A percentile compares a stretch with the other conserved stretches of the same genome.
Evolutionary conservation across 176 grass and related monocot genomes (phyloP).

Genomic region (Oropetium thomaeum): DNA sequence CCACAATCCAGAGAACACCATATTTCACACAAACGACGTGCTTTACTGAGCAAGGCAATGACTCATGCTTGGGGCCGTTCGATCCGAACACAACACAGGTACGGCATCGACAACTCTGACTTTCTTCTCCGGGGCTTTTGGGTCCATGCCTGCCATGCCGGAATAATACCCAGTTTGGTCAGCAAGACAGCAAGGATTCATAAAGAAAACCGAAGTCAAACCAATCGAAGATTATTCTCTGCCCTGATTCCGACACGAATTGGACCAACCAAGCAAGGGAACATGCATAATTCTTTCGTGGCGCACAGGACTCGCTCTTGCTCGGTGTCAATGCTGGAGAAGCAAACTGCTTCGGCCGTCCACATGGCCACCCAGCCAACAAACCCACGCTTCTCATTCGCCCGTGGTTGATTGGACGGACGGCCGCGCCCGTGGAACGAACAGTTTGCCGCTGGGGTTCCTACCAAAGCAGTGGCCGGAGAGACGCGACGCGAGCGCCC

Average conservation of each 20-base stretch:
- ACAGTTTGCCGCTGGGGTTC: not conserved
- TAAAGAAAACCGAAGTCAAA: not conserved
- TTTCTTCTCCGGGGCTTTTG: not conserved
- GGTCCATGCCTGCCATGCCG: not conserved
- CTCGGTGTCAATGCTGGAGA: not conserved
- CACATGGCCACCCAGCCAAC: constrained; percentile 2
- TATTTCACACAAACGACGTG: not conserved
- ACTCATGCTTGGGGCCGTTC: not conserved
- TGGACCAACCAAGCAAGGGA: not conserved
- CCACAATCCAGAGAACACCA: not conserved
- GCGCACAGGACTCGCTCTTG: not conserved
- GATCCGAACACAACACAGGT: not conserved
- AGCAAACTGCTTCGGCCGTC: not conserved
- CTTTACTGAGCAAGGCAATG: not conserved
- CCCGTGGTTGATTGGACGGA: constrained; percentile 4
- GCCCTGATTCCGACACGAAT: not conserved
- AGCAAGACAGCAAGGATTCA: not conserved
- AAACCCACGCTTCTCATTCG: not conserved
- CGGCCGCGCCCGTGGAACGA: not conserved
- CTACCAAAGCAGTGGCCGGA: constrained; percentile 16
- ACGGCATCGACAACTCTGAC: too few species aligned
- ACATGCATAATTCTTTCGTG: not conserved
- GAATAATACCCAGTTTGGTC: not conserved
- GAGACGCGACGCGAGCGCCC: not conserved
- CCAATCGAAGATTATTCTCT: not conserved